A percentile compares a stretch with the other conserved stretches of the same genome.
Conservation (phyloP, 495 filamentous ascomycete species). For the Lepidopterella palustris region DNA sequence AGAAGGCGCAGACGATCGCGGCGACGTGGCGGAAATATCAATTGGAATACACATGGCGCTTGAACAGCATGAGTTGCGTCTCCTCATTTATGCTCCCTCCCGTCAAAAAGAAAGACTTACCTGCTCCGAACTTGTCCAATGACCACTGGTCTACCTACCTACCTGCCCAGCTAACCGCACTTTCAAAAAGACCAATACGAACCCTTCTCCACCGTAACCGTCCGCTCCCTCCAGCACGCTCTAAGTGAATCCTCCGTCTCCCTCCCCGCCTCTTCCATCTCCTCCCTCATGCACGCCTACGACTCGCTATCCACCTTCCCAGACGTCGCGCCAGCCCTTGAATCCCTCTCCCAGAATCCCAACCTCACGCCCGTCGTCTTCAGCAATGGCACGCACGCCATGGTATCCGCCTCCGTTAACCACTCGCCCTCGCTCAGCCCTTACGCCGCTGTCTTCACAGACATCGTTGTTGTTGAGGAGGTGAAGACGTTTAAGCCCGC, state of each 20-base stretch:
- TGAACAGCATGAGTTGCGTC: constrained; percentile 71
- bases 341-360: constrained; percentile 38
- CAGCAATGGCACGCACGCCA: constrained; percentile 62
- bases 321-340: constrained; percentile 53
- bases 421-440: constrained; percentile 51
- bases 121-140: neutral
- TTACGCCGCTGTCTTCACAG: constrained; percentile 45
- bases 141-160: neutral
- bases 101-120: neutral
- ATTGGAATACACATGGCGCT: constrained; percentile 76
- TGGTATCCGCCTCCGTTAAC: constrained; percentile 56
- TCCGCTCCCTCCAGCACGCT: constrained; percentile 57
- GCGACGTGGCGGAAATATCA: constrained; percentile 56
- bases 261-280: constrained; percentile 40
- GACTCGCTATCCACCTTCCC: constrained; percentile 62
- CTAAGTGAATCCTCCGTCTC: constrained; percentile 47
- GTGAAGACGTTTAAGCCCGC: constrained; percentile 62
- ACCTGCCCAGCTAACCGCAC: neutral
- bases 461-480: constrained; percentile 57
- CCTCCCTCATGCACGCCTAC: constrained; percentile 58
- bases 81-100: constrained; percentile 7
- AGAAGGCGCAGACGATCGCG: constrained; percentile 51
- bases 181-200: constrained; percentile 49
- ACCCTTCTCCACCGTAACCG: constrained; percentile 60
- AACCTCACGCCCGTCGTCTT: constrained; percentile 57